Evolutionary conservation across 352 stramenopile genomes (phyloP), one percentile per base, ranked within the genome.

Genomic region (Globisporangium echinulatum): DNA sequence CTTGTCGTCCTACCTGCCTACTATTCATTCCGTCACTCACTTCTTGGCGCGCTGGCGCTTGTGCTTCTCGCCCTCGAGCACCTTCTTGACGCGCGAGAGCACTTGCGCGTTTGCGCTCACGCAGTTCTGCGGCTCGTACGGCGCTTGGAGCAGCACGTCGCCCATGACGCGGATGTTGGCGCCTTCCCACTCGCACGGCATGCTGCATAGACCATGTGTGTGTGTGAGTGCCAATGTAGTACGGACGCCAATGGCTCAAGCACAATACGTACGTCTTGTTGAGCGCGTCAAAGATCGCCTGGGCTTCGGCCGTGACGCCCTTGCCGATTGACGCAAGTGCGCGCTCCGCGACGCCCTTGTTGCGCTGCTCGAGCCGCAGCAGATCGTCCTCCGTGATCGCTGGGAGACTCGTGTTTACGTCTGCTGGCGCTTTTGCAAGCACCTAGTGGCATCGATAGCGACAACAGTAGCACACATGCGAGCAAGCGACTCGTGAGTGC

Each of bases 251-350:
- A 33, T 33, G 25, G 9, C 19, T 6, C 5, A 42, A 39, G 15
- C 25, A n/a, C 1, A 25, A 36, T 4, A 64, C 74, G 62, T 82
- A 94, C 72, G 86, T 96, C 68, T 96, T 96, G 73, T 92, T 93
- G 50, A 96, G 80, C 40, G 84, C 84, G 59, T 96, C 85, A 52
- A 96, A 96, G 66, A 94, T 89, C 43, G 68, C 62, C 59, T 96
- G 86, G 36, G 84, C 84, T 56, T 91, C 74, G 3, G 65, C 61
- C 6, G 71, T 73, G 51, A 96, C 86, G 51, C 72, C 74, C 69
- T 88, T 85, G 55, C 86, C 86, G 49, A 94, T 93, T 25, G 84
- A 92, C 15, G 84, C 84, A 47, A 94, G 64, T 19, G 82, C 84
- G 14, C 78, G 78, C 70, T 89, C 75, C 0, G 82, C 80, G 17